These are phyloP conservation scores for Xylaria sp. DNA, from an alignment of 2,329 filamentous ascomycete species.

Conservation along the genomic window DNA sequence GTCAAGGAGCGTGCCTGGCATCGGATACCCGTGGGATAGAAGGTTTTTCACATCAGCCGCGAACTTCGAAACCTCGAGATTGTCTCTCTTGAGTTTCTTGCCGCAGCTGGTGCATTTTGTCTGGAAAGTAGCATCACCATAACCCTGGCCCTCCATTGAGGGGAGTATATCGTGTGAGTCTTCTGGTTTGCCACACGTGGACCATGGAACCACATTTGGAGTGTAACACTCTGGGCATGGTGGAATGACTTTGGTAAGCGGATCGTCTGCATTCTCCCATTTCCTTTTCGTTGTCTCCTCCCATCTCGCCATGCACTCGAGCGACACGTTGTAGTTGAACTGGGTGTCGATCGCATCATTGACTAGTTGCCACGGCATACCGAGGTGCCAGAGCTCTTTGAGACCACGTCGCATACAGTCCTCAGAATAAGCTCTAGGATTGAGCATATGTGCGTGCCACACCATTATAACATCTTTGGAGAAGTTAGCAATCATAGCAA, in stretches of 20 bases:
- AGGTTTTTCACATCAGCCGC: constrained; percentile 64
- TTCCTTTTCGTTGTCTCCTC: constrained; percentile 57
- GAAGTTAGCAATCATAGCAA: constrained; percentile 42
- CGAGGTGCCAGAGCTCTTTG: constrained; percentile 67
- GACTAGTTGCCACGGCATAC: constrained; percentile 74
- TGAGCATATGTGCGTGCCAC: constrained; percentile 83
- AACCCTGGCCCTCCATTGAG: constrained; percentile 64
- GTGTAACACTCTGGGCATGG: constrained; percentile 66
- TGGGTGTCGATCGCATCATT: constrained; percentile 67
- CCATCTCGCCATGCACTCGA: constrained; percentile 60
- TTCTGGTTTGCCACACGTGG: constrained; percentile 58
- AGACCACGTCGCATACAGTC: constrained; percentile 72
- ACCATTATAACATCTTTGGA: constrained; percentile 77
- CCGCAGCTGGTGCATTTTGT: constrained; percentile 63
- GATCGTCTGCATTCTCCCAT: constrained; percentile 71
- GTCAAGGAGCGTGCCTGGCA: constrained; percentile 76
- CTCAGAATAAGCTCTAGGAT: constrained; percentile 78
- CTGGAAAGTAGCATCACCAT: constrained; percentile 67
- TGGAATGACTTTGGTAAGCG: constrained; percentile 57
- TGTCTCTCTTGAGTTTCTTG: constrained; percentile 64
- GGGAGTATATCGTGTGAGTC: constrained; percentile 50
- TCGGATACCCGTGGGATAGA: constrained; percentile 59
- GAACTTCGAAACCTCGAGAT: constrained; percentile 72
- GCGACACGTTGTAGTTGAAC: constrained; percentile 66
- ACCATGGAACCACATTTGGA: constrained; percentile 66